Evolutionary conservation across 768 basidiomycete genomes (phyloP).

Genomic region (Epithele typhae): DNA sequence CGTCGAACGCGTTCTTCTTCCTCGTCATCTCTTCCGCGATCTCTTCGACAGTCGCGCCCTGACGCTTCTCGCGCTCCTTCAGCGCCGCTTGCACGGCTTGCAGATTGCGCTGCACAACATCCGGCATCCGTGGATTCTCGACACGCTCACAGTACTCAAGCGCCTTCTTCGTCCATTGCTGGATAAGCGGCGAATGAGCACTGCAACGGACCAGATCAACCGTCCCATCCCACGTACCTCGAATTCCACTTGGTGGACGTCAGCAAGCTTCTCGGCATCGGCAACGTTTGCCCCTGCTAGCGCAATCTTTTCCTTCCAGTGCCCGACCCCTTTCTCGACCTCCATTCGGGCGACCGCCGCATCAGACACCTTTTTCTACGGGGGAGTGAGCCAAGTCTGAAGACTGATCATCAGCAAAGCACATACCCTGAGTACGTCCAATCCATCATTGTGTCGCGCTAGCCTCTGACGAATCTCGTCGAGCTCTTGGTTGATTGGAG

Average conservation of each 20-base stretch:
- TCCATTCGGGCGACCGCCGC: constrained; percentile 46
- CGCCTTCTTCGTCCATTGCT: constrained; percentile 63
- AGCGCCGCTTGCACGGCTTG: constrained; percentile 62
- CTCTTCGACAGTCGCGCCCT: constrained; percentile 75
- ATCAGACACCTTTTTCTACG: constrained; percentile 43
- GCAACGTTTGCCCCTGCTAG: constrained; percentile 44
- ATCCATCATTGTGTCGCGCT: too few relatives aligned
- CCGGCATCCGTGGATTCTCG: constrained; percentile 51
- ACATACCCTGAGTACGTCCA: too few relatives aligned
- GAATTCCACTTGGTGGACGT: constrained; percentile 59
- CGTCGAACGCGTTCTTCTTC: constrained; percentile 54
- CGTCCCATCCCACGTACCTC: too few relatives aligned
- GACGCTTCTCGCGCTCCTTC: constrained; percentile 58
- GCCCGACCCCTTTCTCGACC: constrained; percentile 42
- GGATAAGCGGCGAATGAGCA: not conserved
- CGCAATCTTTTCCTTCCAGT: constrained; percentile 50
- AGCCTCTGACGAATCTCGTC: constrained; percentile 50
- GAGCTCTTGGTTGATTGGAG: constrained; percentile 36
- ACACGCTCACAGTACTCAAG: constrained; percentile 55
- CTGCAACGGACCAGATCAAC: too few relatives aligned
- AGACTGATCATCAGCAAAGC: too few relatives aligned
- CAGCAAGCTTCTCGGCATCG: constrained; percentile 40
- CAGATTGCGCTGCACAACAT: constrained; percentile 55
- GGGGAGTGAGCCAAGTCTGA: too few relatives aligned
- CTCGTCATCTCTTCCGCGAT: constrained; percentile 69